Evolutionary conservation across 148 eudicot species (phyloP), one percentile per base, ranked within the genome.

Genomic region (Vaccinium myrtillus): DNA sequence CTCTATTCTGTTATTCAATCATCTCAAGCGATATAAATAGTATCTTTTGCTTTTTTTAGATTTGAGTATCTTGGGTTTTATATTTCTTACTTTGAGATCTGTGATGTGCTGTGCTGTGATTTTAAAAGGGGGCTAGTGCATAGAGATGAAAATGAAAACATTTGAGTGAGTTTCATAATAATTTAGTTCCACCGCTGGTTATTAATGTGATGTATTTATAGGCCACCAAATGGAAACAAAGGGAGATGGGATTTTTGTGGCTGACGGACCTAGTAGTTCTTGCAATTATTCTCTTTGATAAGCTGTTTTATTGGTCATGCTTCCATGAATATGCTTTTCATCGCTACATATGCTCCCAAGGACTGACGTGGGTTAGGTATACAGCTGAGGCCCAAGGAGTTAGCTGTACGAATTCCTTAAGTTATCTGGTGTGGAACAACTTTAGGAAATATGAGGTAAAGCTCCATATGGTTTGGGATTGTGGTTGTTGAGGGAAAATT

Each of bases 181-280:
- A 14, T 59, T 59, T 1, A 18, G n/a, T 58, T 58, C 18, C 18
- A 59, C 46, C 6, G 46, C 46, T 43, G 46, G 6, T 43, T 43
- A 43, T 43, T 58, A 15, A 16, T 55, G 58, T 12, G 14, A 55
- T 55, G 58, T 55, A 2, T 55, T 55, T 55, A 4, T 16, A 2
- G 58, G 58, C 23, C 2, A 59, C 21, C 5, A 6, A 6, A 51
- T 59, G 21, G 65, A 19, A 59, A 59, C 23, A 59, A 59, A 59
- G n/a, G 65, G 8, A 5, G 21, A 19, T 59, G n/a, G 65, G 65
- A 21, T 59, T 59, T 59, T 59, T 59, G 70, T 23, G 23, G 32
- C 32, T 25, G 74, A n/a, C n/a, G n/a, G n/a, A 25, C 74, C 74
- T 32, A 69, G 74, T 69, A 69, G 39, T 69, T 59, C 67, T 59